Conservation (phyloP, 371 early-diverging fungal species). For the Amoeboradix gromovi region DNA sequence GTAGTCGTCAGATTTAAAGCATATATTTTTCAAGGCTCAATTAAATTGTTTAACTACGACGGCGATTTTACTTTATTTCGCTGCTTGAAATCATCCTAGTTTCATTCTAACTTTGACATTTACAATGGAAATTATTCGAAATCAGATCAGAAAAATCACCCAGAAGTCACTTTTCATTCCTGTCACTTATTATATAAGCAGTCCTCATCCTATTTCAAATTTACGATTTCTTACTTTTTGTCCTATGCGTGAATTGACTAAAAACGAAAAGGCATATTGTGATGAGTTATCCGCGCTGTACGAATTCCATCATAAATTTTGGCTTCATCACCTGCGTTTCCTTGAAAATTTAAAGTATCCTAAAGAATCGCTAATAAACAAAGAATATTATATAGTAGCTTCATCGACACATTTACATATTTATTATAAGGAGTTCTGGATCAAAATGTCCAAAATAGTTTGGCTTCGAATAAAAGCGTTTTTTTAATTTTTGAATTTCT, state of each 20-base stretch:
- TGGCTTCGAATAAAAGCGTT: not conserved
- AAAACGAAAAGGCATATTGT: not conserved
- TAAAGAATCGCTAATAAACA: not conserved
- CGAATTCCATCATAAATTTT: not conserved
- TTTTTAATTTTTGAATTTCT: not conserved
- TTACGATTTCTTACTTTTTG: not conserved
- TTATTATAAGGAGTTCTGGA: not conserved
- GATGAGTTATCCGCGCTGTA: not conserved
- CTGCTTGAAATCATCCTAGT: too few relatives aligned
- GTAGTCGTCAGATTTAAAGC: too few relatives aligned
- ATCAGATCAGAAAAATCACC: too few relatives aligned
- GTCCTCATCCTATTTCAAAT: not conserved
- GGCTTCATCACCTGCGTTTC: not conserved
- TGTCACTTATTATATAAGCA: not conserved
- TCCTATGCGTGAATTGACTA: not conserved
- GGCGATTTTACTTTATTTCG: too few relatives aligned
- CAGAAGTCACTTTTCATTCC: not conserved
- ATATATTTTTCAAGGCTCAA: too few relatives aligned
- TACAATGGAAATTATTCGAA: too few relatives aligned
- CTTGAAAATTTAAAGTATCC: not conserved
- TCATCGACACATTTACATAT: not conserved
- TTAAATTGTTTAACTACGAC: too few relatives aligned
- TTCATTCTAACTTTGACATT: too few relatives aligned
- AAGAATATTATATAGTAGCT: not conserved
- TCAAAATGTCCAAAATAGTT: not conserved